A percentile compares a stretch with the other conserved stretches of the same genome.
These are phyloP conservation scores for Thraustotheca clavata DNA, from an alignment of 352 stramenopile genomes.

Conservation along the genomic window DNA sequence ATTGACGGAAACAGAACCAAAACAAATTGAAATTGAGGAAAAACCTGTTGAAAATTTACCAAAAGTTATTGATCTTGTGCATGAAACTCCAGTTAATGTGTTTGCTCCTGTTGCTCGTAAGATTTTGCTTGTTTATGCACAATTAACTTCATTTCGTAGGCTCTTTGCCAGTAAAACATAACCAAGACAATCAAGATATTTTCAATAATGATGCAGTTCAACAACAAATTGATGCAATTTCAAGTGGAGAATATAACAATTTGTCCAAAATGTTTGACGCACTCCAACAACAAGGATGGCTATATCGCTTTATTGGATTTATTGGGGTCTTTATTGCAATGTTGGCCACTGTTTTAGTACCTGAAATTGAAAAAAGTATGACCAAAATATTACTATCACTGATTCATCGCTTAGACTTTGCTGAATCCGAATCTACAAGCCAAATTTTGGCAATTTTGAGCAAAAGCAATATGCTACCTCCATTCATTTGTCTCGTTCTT, in stretches of 20 bases:
- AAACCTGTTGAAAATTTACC: too few species aligned
- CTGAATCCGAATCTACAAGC: constrained; percentile 19
- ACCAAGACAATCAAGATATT: not conserved
- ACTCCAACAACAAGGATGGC: constrained; percentile 1
- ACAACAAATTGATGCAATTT: not conserved
- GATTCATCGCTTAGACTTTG: not conserved
- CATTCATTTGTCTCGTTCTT: constrained; percentile 54
- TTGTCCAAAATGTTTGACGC: constrained; percentile 2
- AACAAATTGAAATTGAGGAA: too few species aligned
- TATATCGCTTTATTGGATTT: not conserved
- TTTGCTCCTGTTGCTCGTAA: too few species aligned
- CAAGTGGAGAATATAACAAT: constrained; percentile 2
- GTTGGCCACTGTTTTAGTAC: not conserved
- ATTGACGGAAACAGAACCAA: too few species aligned
- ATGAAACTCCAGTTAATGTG: too few species aligned
- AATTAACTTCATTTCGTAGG: too few species aligned
- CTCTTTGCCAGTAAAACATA: too few species aligned
- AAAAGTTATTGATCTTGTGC: too few species aligned
- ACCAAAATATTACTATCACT: constrained; percentile 5
- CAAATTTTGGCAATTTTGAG: constrained; percentile 43
- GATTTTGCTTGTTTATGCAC: too few species aligned
- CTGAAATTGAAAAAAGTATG: constrained; percentile 19
- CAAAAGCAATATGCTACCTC: constrained; percentile 50
- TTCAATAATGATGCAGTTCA: not conserved
- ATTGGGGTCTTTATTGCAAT: constrained; percentile 19